These are phyloP conservation scores for Eucalyptus curtisii DNA, from an alignment of 345 rosid species.

Conservation along the genomic window DNA sequence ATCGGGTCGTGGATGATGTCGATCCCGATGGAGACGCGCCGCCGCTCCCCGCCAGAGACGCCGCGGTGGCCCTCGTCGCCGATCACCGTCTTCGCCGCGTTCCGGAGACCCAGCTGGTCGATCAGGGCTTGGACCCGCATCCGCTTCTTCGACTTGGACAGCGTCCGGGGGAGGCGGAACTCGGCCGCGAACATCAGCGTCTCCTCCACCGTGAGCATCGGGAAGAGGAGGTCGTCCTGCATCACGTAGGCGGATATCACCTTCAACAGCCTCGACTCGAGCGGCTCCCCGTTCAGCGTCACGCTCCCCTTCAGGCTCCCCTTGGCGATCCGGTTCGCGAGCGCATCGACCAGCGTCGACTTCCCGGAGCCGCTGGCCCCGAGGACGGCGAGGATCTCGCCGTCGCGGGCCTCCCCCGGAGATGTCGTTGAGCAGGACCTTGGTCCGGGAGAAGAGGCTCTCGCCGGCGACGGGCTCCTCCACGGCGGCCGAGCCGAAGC, in stretches of 20 bases:
- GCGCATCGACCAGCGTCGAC: constrained; percentile 68
- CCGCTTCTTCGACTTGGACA: constrained; percentile 68
- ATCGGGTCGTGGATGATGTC: constrained; percentile 90
- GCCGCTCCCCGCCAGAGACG: constrained; percentile 84
- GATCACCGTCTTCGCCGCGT: constrained; percentile 71
- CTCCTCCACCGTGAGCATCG: constrained; percentile 87
- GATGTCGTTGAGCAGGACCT: constrained; percentile 63
- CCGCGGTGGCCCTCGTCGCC: constrained; percentile 98
- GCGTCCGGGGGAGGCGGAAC: constrained; percentile 56
- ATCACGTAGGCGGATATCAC: constrained; percentile 88
- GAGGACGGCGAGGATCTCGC: constrained; percentile 78
- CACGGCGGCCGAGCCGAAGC: neutral
- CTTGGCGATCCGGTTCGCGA: constrained; percentile 74
- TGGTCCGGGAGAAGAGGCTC: constrained; percentile 27
- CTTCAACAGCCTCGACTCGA: constrained; percentile 66
- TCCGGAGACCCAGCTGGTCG: constrained; percentile 71
- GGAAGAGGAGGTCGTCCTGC: constrained; percentile 85
- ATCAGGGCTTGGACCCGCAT: constrained; percentile 65
- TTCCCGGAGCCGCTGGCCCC: constrained; percentile 95
- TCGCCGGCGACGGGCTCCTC: constrained; percentile 25
- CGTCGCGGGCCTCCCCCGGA: constrained; percentile 78
- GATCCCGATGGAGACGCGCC: constrained; percentile 83
- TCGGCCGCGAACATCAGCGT: constrained; percentile 87
- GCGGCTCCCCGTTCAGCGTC: constrained; percentile 52
- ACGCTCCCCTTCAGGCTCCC: constrained; percentile 62